A percentile compares a stretch with the other conserved stretches of the same genome.
Conservation (phyloP, 2,329 filamentous ascomycete species). For the Fusarium praegraminearum region DNA sequence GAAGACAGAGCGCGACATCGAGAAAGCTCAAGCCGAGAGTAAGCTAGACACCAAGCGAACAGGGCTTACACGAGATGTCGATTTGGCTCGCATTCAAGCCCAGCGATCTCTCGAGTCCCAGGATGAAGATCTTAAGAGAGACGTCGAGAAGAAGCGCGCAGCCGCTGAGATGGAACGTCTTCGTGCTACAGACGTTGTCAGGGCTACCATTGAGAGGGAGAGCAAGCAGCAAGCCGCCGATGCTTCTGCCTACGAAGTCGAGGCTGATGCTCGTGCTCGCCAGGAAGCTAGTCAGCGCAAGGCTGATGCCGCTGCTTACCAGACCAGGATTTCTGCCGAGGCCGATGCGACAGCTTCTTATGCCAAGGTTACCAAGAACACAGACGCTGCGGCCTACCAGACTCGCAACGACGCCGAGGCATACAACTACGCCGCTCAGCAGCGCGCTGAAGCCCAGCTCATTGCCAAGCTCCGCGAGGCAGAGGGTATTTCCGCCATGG, state of each 20-base stretch:
- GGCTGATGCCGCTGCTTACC: slow-evolving; percentile 65
- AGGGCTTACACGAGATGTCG: slow-evolving; percentile 77
- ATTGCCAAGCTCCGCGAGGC: slow-evolving; percentile 77
- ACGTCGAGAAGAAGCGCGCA: slow-evolving; percentile 82
- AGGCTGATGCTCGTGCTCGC: slow-evolving; percentile 68
- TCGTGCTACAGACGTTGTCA: slow-evolving; percentile 80
- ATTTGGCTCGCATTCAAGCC: slow-evolving; percentile 80
- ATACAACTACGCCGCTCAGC: slow-evolving; percentile 52
- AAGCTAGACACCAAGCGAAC: slow-evolving; percentile 79
- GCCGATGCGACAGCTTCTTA: slow-evolving; percentile 60
- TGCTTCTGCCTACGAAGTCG: slow-evolving; percentile 71
- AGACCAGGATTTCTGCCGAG: slow-evolving; percentile 61
- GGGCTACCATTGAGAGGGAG: slow-evolving; percentile 77
- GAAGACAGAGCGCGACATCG: slow-evolving; percentile 85
- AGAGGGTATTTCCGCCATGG: slow-evolving; percentile 81
- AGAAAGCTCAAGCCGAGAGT: slow-evolving; percentile 83
- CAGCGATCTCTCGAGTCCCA: slow-evolving; percentile 77
- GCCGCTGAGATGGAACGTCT: slow-evolving; percentile 84
- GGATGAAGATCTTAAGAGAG: slow-evolving; percentile 83
- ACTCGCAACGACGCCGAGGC: slow-evolving; percentile 61
- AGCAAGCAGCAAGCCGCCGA: slow-evolving; percentile 77
- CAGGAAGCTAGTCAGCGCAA: slow-evolving; percentile 66
- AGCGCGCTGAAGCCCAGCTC: slow-evolving; percentile 70
- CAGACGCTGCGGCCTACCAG: slow-evolving; percentile 66
- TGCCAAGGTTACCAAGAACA: slow-evolving; percentile 63